Evolutionary conservation across 2,329 filamentous ascomycete genomes (phyloP).

Genomic region (Microdochium paspali): DNA sequence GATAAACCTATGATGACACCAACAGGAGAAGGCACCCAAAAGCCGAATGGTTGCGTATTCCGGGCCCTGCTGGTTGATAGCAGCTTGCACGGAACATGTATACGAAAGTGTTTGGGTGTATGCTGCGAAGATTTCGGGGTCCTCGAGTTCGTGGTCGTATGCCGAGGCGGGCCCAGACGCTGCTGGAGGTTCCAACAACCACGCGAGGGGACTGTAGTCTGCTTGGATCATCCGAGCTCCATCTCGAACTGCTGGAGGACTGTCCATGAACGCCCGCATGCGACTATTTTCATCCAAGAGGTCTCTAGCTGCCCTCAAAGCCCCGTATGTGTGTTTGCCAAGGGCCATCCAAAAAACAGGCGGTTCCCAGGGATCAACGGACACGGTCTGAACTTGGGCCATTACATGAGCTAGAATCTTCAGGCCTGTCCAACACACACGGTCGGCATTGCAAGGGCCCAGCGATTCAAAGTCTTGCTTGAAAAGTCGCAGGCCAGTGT

Average conservation of each 20-base stretch:
- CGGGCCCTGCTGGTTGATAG: conserved; percentile 17
- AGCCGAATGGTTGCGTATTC: conserved; percentile 20
- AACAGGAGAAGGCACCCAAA: conserved; percentile 25
- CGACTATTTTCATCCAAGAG: conserved; percentile 10
- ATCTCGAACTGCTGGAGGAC: conserved; percentile 17
- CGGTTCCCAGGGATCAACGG: conserved; percentile 24
- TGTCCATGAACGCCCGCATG: conserved; percentile 17
- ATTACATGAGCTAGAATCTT: conserved; percentile 25
- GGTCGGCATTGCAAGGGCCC: conserved; percentile 18
- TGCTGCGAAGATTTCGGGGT: conserved; percentile 13
- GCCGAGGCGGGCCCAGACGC: conserved; percentile 10
- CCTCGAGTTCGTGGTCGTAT: conserved; percentile 18
- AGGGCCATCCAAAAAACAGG: conserved; percentile 26
- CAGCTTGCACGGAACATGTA: conserved; percentile 20
- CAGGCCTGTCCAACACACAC: conserved; percentile 23
- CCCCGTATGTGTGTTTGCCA: conserved; percentile 22
- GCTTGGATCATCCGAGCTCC: conserved; percentile 18
- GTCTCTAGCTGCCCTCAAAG: conserved; percentile 18
- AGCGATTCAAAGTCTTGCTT: conserved; percentile 22
- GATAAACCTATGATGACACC: conserved; percentile 21
- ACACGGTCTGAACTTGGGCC: conserved; percentile 26
- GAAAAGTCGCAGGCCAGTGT: conserved; percentile 25
- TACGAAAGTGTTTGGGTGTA: conserved; percentile 24
- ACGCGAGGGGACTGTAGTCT: conserved; percentile 19
- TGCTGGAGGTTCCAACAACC: conserved; percentile 22